Conservation (phyloP, 2,329 filamentous ascomycete genomes). For the Cryoendolithus antarcticus region DNA sequence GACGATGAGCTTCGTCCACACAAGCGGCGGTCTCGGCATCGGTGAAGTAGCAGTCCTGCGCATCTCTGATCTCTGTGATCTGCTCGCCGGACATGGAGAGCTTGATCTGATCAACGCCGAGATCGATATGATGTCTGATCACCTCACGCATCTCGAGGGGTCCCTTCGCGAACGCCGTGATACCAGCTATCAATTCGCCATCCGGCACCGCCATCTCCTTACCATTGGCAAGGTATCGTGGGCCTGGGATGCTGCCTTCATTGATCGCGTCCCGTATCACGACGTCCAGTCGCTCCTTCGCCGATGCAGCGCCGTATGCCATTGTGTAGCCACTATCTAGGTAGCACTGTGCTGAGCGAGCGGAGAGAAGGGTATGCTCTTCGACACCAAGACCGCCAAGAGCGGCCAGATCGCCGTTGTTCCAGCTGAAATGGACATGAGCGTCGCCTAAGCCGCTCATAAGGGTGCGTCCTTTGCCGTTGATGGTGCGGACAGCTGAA, state of each 20-base stretch:
- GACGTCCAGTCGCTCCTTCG: conserved; percentile 34
- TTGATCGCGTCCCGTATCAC: conserved; percentile 40
- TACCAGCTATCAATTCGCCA: conserved; percentile 33
- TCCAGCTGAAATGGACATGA: conserved; percentile 40
- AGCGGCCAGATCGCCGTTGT: conserved; percentile 29
- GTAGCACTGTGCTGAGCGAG: conserved; percentile 31
- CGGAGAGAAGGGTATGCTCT: conserved; percentile 36
- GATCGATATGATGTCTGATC: conserved; percentile 17
- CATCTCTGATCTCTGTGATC: conserved; percentile 20
- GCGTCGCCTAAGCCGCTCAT: conserved; percentile 40
- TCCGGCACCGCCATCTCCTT: conserved; percentile 36
- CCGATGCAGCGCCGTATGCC: conserved; percentile 37
- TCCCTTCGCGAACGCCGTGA: conserved; percentile 28
- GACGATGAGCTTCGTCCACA: conserved; percentile 35
- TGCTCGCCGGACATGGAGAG: conserved; percentile 20
- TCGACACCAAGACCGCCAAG: conserved; percentile 34
- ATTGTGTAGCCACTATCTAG: conserved; percentile 40
- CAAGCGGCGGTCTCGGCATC: conserved; percentile 36
- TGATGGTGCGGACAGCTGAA: conserved; percentile 24
- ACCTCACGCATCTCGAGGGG: conserved; percentile 18
- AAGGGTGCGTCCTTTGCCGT: conserved; percentile 32
- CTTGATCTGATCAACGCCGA: conserved; percentile 25
- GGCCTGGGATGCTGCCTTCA: conserved; percentile 35
- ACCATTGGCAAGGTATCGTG: conserved; percentile 36
- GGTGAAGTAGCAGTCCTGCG: conserved; percentile 35